Evolutionary conservation across 495 filamentous ascomycete genomes (phyloP), one percentile per base, ranked within the genome.

Genomic region (Immersiella caudata): DNA sequence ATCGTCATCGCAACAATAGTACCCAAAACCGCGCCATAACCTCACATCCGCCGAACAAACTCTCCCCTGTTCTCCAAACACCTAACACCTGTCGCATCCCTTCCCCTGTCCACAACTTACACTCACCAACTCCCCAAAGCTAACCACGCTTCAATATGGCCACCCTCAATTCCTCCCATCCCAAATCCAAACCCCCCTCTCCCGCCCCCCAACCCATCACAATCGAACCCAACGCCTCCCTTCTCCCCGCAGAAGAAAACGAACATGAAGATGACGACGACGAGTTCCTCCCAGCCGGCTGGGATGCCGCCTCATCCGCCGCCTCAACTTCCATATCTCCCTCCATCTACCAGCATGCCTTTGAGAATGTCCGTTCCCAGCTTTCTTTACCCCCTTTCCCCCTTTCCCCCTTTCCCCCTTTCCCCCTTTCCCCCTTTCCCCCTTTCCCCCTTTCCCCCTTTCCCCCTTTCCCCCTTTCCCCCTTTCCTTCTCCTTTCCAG

Each of bases 341-440:
- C 5, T 79, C 72, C 54, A 71, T 83, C 46, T 74, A 70, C 58
- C 71, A 79, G 49, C 79, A 80, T 67, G 67, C 72, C 18, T 81
- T 76, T 59, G 82, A 86, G 70, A 85, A 88, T 69, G 86, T 46
- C 6, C 9, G 33, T 36, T n/a, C n/a, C n/a, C n/a, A n/a, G n/a
- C 29, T 33, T 33, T 8, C 29, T 4, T 33, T 33, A 4, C 29
- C 29, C 29, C 29, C 29, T 33, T 33, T 33, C 8, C 29, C 3
- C 29, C 29, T 8, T 8, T 33, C 29, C 29, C 29, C 29, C 29
- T 33, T 33, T 33, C 8, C 29, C 3, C 29, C 29, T 8, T 8
- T 33, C 29, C 29, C 29, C 29, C 3, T 33, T 33, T 33, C 29
- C 29, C 29, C 29, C 29, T 33, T 33, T 33, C 8, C 29, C 3